Conservation (phyloP, 2,329 filamentous ascomycete species). For the Dactylellina parvicollis region DNA sequence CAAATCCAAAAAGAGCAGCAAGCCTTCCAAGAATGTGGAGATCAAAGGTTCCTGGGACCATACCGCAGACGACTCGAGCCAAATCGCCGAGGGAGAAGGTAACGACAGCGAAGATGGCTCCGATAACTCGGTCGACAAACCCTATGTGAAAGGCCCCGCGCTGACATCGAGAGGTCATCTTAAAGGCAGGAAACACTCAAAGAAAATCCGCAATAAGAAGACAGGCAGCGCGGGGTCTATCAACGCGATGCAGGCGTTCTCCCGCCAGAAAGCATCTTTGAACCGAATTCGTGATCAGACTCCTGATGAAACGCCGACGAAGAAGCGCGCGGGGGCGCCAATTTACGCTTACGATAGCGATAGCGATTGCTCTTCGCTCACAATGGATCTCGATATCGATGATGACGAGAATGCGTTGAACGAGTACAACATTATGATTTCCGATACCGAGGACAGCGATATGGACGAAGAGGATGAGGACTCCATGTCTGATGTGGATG, state of each 20-base stretch:
- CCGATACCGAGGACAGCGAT: slow-evolving; percentile 44
- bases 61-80: slow-evolving; percentile 51
- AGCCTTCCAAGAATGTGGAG: slow-evolving; percentile 37
- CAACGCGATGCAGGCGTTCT: slow-evolving; percentile 37
- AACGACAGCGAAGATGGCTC: slow-evolving; percentile 54
- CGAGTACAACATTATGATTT: slow-evolving; percentile 46
- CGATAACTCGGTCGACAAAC: slow-evolving; percentile 51
- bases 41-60: slow-evolving; percentile 48
- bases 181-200: slow-evolving; percentile 52
- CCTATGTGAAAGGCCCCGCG: slow-evolving; percentile 54
- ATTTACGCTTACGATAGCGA: slow-evolving; percentile 50
- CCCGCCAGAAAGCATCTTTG: slow-evolving; percentile 27
- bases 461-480: slow-evolving; percentile 35
- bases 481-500: slow-evolving; percentile 32
- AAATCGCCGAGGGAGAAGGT: slow-evolving; percentile 53
- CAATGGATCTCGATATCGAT: slow-evolving; percentile 49
- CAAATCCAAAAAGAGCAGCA: slow-evolving; percentile 39
- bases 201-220: slow-evolving; percentile 53
- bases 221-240: slow-evolving; percentile 49
- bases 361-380: slow-evolving; percentile 48
- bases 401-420: slow-evolving; percentile 46
- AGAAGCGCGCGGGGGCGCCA: slow-evolving; percentile 43
- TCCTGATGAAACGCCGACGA: slow-evolving; percentile 46
- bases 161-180: slow-evolving; percentile 55
- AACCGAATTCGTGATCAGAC: slow-evolving; percentile 26